A percentile compares a stretch with the other conserved stretches of the same genome.
These are phyloP conservation scores for Komagataella ulmi DNA, from an alignment of 805 yeast species.

Conservation along the genomic window DNA sequence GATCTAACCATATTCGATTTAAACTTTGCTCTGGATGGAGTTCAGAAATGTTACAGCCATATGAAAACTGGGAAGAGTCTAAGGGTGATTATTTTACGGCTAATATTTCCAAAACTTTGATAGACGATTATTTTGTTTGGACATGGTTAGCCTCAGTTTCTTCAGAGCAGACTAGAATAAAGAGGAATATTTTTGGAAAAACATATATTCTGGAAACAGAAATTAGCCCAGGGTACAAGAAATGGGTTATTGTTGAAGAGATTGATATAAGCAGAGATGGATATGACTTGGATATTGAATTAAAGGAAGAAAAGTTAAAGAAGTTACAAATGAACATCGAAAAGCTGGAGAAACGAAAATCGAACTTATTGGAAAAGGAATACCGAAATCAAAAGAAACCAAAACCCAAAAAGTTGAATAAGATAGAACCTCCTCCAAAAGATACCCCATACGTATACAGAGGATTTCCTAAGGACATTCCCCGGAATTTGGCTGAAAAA, in stretches of 20 bases:
- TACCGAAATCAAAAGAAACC: background rate
- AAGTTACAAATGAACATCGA: constrained; percentile 14
- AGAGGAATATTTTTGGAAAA: constrained; percentile 65
- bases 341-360: background rate
- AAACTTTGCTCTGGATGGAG: constrained; percentile 23
- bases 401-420: background rate
- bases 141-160: constrained; percentile 76
- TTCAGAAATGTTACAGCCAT: constrained; percentile 11
- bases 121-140: constrained; percentile 87
- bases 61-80: constrained; percentile 1
- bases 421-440: background rate
- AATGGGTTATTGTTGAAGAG: constrained; percentile 71
- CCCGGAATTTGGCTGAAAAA: background rate
- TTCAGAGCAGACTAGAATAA: constrained; percentile 52
- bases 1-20: constrained; percentile 11
- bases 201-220: constrained; percentile 75
- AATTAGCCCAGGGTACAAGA: constrained; percentile 56
- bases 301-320: constrained; percentile 18
- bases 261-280: constrained; percentile 27
- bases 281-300: constrained; percentile 20
- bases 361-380: background rate
- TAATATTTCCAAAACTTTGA: constrained; percentile 45
- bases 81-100: constrained; percentile 24
- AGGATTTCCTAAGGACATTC: background rate
- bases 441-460: background rate